These are phyloP conservation scores for Astrothelium subdiscretum DNA, from an alignment of 495 filamentous ascomycete genomes.

Conservation along the genomic window DNA sequence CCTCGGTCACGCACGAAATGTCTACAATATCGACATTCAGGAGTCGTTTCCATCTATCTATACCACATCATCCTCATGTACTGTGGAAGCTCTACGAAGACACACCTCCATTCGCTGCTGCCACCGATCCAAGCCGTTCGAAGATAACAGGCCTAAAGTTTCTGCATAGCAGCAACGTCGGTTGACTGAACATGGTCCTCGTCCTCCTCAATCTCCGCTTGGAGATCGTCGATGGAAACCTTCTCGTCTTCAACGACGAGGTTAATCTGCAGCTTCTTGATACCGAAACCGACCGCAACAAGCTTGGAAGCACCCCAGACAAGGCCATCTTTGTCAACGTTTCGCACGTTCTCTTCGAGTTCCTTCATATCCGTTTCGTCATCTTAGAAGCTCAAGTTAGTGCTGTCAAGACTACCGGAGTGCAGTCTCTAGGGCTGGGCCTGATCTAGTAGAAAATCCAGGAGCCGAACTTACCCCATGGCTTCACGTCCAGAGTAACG, in stretches of 20 bases:
- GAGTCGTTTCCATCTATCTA: not conserved
- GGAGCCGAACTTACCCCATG: slow-evolving; percentile 67
- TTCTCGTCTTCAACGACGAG: slow-evolving; percentile 96
- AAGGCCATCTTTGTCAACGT: slow-evolving; percentile 85
- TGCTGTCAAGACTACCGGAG: too few relatives aligned
- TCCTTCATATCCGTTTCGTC: slow-evolving; percentile 84
- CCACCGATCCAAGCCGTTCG: not conserved
- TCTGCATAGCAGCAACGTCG: slow-evolving; percentile 88
- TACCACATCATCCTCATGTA: slow-evolving; percentile 2
- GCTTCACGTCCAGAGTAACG: slow-evolving; percentile 93
- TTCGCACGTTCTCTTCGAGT: slow-evolving; percentile 71
- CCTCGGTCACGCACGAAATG: not conserved
- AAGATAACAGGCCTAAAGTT: slow-evolving; percentile 51
- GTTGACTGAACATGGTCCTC: slow-evolving; percentile 97
- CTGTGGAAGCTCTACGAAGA: not conserved
- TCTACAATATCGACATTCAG: not conserved
- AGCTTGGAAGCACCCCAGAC: slow-evolving; percentile 92
- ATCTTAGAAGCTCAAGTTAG: slow-evolving; percentile 39
- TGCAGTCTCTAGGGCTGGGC: too few relatives aligned
- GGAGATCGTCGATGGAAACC: slow-evolving; percentile 75
- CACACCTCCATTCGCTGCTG: not conserved
- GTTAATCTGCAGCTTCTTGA: slow-evolving; percentile 99
- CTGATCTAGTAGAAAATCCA: too few relatives aligned
- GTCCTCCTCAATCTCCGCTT: slow-evolving; percentile 73
- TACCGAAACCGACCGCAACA: slow-evolving; percentile 85